These are phyloP conservation scores for Trifolium dubium DNA, from an alignment of 306 rosid species.

Conservation along the genomic window DNA sequence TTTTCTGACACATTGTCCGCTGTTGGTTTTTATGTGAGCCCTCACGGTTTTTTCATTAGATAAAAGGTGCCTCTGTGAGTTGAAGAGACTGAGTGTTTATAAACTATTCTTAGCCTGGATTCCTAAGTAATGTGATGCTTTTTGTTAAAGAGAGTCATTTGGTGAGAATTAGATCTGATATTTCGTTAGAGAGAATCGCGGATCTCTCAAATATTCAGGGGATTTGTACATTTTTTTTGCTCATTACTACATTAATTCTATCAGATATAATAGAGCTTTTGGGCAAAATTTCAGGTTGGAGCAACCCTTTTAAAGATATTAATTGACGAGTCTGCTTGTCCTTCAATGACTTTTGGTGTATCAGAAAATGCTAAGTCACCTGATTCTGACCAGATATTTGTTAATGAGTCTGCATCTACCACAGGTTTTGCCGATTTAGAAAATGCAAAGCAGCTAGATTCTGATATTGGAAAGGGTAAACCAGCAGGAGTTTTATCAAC, in stretches of 20 bases:
- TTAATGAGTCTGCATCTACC: conserved; percentile 47
- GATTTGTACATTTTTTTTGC: neutral
- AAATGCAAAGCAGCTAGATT: conserved; percentile 39
- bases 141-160: too few species aligned
- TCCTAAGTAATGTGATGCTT: too few species aligned
- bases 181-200: neutral
- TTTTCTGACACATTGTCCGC: too few species aligned
- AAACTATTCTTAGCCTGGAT: too few species aligned
- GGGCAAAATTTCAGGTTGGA: conserved; percentile 76
- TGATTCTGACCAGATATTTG: conserved; percentile 52
- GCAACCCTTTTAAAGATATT: conserved; percentile 72
- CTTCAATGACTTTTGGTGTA: conserved; percentile 39
- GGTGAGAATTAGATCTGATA: neutral
- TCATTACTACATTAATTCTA: neutral
- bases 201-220: neutral
- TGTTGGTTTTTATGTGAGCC: too few species aligned
- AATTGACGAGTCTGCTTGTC: conserved; percentile 51
- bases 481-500: conserved; percentile 68
- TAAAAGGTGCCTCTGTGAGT: too few species aligned
- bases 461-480: conserved; percentile 44
- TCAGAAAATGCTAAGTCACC: conserved; percentile 48
- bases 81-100: too few species aligned
- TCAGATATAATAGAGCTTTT: conserved; percentile 23
- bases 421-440: conserved; percentile 35
- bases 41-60: too few species aligned